Base-by-base conservation (phyloP, 108 stramenopile species). In the Skeletonema potamos region DNA sequence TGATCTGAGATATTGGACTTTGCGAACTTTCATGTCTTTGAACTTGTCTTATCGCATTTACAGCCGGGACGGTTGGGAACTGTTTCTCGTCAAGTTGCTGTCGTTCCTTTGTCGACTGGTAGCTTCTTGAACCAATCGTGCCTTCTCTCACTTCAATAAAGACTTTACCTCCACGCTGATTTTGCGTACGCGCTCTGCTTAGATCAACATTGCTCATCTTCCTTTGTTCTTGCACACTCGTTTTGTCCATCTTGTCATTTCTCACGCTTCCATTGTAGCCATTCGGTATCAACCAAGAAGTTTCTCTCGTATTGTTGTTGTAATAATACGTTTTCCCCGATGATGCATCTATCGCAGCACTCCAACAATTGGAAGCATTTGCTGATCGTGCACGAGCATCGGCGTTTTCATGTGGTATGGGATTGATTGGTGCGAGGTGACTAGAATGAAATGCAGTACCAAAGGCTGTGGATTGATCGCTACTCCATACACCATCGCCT, bases 321-420 rank as follows among this genome's bases (percentile, higher is more conserved):
- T 88, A 88, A 66, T 79, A 88, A 55, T 88, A 88, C 4, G 75
- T 78, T 2, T 70, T 57, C 11, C 83, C 85, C 34, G 81, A 67
- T 10, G 60, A 79, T 13, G 55, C 48, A 63, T 85, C 84, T 4
- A 57, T 56, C 4, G 79, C 85, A 13, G 79, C 37, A 60, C 72
- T 88, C 87, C 87, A 88, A 4, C n/a, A 17, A 29, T 6, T 58
- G 15, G 28, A 29, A 3, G 26, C 27, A 2, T 58, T 27, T 3
- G 15, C 4, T 6, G 44, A 18, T 18, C 44, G 0, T 18, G 18
- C 0, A 46, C 11, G 1, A 37, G 36, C 0, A 12, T 37, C 36
- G 36, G 11, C 36, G 44, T 46, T 13, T 46, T 20, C 44, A 3
- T 7, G 34, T 34, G 34, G 34, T 7, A 34, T 6, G 34, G 34